Evolutionary conservation across 768 basidiomycete species (phyloP).

Genomic region (Pholiota molesta): DNA sequence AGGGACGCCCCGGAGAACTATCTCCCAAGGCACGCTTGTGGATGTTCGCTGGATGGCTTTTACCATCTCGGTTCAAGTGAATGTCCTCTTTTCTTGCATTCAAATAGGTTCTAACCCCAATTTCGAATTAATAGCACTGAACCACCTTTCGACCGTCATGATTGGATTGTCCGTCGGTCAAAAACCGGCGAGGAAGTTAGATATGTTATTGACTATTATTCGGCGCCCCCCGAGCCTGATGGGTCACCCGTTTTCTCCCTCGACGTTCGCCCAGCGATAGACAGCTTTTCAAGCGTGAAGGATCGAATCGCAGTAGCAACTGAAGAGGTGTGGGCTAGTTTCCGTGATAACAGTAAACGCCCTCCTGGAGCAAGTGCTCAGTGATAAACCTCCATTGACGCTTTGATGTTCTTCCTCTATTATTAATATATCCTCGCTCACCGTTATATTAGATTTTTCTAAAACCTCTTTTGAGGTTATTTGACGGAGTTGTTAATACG

Average conservation of each 20-base stretch:
- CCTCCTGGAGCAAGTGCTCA: constrained; percentile 17
- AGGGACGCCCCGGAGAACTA: constrained; percentile 88
- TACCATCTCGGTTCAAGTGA: constrained; percentile 90
- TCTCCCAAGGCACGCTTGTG: constrained; percentile 93
- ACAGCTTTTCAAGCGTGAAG: constrained; percentile 76
- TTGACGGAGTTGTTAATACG: not conserved
- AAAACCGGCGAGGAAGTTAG: constrained; percentile 81
- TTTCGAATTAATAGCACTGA: constrained; percentile 57
- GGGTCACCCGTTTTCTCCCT: constrained; percentile 95
- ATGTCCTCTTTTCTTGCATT: constrained; percentile 27
- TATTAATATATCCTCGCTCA: constrained; percentile 6
- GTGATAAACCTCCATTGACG: not conserved
- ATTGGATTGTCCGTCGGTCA: constrained; percentile 91
- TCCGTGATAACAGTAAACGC: constrained; percentile 38
- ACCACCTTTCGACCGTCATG: constrained; percentile 97
- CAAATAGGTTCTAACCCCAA: constrained; percentile 4
- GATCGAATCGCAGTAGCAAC: constrained; percentile 73
- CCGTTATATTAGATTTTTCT: not conserved
- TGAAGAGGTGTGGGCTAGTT: constrained; percentile 63
- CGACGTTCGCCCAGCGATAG: constrained; percentile 94
- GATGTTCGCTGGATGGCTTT: constrained; percentile 84
- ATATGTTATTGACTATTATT: constrained; percentile 99
- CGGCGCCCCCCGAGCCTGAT: constrained; percentile 84
- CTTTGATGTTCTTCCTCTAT: not conserved
- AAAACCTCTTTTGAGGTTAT: not conserved